Evolutionary conservation across 805 yeast genomes (phyloP), one percentile per base, ranked within the genome.

Genomic region (Starmerella apicola): DNA sequence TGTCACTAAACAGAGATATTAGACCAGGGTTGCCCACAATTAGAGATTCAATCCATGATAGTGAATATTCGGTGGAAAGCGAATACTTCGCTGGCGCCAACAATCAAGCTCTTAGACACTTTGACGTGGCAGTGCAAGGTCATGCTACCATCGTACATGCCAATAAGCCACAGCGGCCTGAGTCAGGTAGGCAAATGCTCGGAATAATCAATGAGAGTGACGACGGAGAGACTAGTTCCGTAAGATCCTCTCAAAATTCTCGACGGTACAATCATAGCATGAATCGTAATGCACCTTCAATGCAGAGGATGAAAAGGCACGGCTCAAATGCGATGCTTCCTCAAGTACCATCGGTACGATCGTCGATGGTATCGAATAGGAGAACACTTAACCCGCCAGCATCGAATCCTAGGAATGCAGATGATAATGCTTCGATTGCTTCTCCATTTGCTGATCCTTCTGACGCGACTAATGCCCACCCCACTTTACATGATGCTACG

Each of bases 61-160:
- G 48, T 25, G 48, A 44, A 32, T 38, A 38, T 21, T 41, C 45
- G 6, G 29, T 41, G 5, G 41, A 36, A 15, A 44, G 45, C 25
- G 45, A 44, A 13, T 29, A 41, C 27, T 29, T 9, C 15, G 32
- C 22, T 4, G 36, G 27, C 13, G 26, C 34, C 13, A 36, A 37
- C 25, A 40, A 37, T 28, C 45, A 39, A 9, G 45, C 45, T 2
- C 31, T 44, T 16, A n/a, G 44, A 9, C 26, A 39, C 7, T 44
- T 41, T 29, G 48, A 44, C 19, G 39, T 78, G 54, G 93, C 91
- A 2, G 78, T 81, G 41, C 71, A 78, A 44, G 91, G 81, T 2
- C 74, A 70, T 53, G 91, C 94, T 1, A 69, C 70, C 49, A 63
- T 82, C 45, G 79, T 82, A n/a, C 68, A 68, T 38, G 70, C 74